Percentiles rank a stretch among this genome's conserved stretches.
phyloP scores from a whole-genome alignment of 306 rosid species.

The Dicorynia guianensis region DNA sequence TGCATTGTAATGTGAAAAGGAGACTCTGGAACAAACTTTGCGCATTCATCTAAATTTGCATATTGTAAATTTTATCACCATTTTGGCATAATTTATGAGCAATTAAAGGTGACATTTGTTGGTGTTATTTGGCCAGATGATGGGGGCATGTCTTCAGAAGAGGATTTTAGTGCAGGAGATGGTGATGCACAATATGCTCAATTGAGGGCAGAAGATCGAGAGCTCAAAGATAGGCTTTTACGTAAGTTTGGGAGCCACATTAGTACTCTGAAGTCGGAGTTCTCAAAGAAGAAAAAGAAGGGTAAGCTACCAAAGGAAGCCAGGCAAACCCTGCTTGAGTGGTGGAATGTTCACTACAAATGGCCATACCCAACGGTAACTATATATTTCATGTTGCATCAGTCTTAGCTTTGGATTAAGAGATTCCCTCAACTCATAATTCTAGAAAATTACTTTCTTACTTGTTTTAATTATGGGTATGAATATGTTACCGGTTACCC shows the following conservation, averaged over 20 bases:
- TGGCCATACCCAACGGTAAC: slow-evolving; percentile 99
- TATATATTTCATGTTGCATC: not conserved
- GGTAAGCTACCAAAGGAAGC: slow-evolving; percentile 97
- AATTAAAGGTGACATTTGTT: not conserved
- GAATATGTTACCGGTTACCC: too few relatives aligned
- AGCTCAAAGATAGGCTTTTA: slow-evolving; percentile 80
- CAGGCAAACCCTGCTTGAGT: slow-evolving; percentile 76
- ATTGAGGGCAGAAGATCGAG: slow-evolving; percentile 65
- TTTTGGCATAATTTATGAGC: not conserved
- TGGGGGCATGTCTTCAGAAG: slow-evolving; percentile 79
- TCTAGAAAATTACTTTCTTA: not conserved
- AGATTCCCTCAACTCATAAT: not conserved
- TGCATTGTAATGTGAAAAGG: too few relatives aligned
- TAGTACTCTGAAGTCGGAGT: slow-evolving; percentile 77
- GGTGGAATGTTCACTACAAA: slow-evolving; percentile 91
- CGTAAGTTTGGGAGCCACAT: slow-evolving; percentile 89
- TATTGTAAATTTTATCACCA: not conserved
- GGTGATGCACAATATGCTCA: slow-evolving; percentile 67
- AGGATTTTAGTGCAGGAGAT: slow-evolving; percentile 76
- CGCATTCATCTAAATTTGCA: not conserved
- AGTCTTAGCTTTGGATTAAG: not conserved
- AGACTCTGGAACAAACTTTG: too few relatives aligned
- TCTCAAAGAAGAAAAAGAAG: slow-evolving; percentile 90
- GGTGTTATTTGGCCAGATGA: slow-evolving; percentile 56
- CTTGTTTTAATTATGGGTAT: too few relatives aligned